These are phyloP conservation scores for Rhodofomes roseus DNA, from an alignment of 1,284 basidiomycete species.

Conservation along the genomic window DNA sequence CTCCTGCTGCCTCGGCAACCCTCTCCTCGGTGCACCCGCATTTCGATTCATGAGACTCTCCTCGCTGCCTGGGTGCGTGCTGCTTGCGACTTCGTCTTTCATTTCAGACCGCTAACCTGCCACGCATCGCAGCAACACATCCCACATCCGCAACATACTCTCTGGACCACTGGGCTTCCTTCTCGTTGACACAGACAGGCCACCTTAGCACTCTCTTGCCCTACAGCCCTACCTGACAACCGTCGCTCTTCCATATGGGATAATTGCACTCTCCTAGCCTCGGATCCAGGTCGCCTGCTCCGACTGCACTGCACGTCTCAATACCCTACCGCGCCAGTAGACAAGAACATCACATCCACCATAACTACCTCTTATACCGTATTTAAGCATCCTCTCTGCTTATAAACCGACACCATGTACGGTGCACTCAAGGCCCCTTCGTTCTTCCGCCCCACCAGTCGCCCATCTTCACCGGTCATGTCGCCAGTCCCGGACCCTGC, in stretches of 20 bases:
- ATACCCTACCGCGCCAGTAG: conserved; percentile 2
- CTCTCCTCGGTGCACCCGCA: conserved; percentile 9
- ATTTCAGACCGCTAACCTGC: conserved; percentile 8
- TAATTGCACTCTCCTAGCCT: conserved; percentile 40
- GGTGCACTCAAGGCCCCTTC: conserved; percentile 64
- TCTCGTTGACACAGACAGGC: conserved; percentile 68
- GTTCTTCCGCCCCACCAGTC: conserved; percentile 59
- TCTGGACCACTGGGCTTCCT: conserved; percentile 58
- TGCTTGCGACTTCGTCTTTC: neutral
- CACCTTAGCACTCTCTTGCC: conserved; percentile 53
- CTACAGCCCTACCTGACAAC: conserved; percentile 2
- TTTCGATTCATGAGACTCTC: conserved; percentile 23
- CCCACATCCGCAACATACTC: conserved; percentile 52
- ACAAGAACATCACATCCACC: neutral
- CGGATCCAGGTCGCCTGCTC: conserved; percentile 37
- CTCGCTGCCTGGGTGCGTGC: conserved; percentile 23
- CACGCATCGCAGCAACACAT: conserved; percentile 34
- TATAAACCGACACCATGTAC: conserved; percentile 37
- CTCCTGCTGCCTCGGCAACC: conserved; percentile 8
- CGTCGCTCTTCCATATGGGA: conserved; percentile 49
- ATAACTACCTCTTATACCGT: conserved; percentile 11
- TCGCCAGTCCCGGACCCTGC: conserved; percentile 36
- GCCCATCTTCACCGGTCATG: conserved; percentile 57
- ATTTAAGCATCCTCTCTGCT: conserved; percentile 11
- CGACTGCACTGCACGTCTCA: conserved; percentile 17